Percentiles rank a stretch among this genome's conserved stretches.
These are phyloP conservation scores for Chaetomium globosum DNA, from an alignment of 2,329 filamentous ascomycete species.

Conservation along the genomic window DNA sequence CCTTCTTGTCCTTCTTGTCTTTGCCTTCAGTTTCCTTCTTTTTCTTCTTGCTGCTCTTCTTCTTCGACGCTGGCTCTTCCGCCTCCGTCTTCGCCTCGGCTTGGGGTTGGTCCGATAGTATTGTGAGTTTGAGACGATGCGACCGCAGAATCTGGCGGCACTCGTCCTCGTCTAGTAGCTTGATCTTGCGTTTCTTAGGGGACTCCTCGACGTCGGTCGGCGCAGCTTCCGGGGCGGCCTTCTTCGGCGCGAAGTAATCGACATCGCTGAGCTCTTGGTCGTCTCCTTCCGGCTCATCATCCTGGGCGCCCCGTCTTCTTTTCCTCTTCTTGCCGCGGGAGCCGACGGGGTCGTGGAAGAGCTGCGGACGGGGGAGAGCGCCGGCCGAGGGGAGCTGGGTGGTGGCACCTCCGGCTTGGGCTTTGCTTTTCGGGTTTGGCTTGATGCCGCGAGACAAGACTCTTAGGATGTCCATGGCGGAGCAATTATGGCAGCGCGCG, in stretches of 20 bases:
- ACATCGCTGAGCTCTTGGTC: slow-evolving; percentile 50
- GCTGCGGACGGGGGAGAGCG: slow-evolving; percentile 66
- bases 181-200: slow-evolving; percentile 40
- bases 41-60: slow-evolving; percentile 48
- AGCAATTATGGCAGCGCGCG: neutral
- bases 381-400: slow-evolving; percentile 66
- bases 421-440: slow-evolving; percentile 47
- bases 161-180: slow-evolving; percentile 66
- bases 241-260: slow-evolving; percentile 62
- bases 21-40: slow-evolving; percentile 48
- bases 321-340: slow-evolving; percentile 58
- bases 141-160: slow-evolving; percentile 73
- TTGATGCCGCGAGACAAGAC: slow-evolving; percentile 72
- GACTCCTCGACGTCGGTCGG: slow-evolving; percentile 31
- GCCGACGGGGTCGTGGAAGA: slow-evolving; percentile 63
- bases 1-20: slow-evolving; percentile 52
- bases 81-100: slow-evolving; percentile 49
- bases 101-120: slow-evolving; percentile 58
- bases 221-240: slow-evolving; percentile 38
- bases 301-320: slow-evolving; percentile 45
- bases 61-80: slow-evolving; percentile 52
- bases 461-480: slow-evolving; percentile 70
- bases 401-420: slow-evolving; percentile 41
- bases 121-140: slow-evolving; percentile 81
- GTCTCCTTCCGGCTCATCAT: slow-evolving; percentile 39